Evolutionary conservation across 2,329 filamentous ascomycete genomes (phyloP).

Genomic region (Phialocephala sp.): DNA sequence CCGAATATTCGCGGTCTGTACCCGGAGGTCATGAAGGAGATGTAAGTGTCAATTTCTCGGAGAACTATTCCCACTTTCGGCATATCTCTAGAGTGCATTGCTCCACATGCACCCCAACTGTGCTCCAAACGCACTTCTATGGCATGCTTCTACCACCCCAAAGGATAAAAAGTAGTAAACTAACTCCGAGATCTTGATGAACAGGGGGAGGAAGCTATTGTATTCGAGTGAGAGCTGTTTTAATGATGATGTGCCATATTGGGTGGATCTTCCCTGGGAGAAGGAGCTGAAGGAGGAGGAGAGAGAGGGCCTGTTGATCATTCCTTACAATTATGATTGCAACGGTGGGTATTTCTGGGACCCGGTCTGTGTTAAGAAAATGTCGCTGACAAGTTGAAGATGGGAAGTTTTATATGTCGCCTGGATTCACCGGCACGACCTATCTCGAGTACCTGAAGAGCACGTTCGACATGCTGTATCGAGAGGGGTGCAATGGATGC

Average conservation of each 20-base stretch:
- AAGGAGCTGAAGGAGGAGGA: constrained; percentile 44
- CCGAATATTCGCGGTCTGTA: constrained; percentile 52
- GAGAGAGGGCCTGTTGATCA: constrained; percentile 54
- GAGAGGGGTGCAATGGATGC: constrained; percentile 44
- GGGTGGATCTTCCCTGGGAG: constrained; percentile 57
- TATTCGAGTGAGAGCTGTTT: constrained; percentile 51
- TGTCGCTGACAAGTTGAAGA: constrained; percentile 14
- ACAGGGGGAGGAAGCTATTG: constrained; percentile 53
- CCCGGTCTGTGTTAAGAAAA: constrained; percentile 42
- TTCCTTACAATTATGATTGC: constrained; percentile 60
- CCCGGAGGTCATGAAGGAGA: constrained; percentile 55
- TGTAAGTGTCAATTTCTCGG: no score
- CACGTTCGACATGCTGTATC: constrained; percentile 59
- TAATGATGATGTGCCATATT: constrained; percentile 61
- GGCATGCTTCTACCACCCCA: no score
- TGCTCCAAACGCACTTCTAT: no score
- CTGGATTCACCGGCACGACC: constrained; percentile 31
- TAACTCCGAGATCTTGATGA: no score
- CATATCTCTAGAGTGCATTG: no score
- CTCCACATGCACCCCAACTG: no score
- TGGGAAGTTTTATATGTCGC: constrained; percentile 36
- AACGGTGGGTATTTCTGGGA: constrained; percentile 45
- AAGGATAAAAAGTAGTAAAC: no score
- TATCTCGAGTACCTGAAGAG: constrained; percentile 51
- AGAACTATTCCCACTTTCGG: no score